phyloP scores from a whole-genome alignment of 768 basidiomycete species.

The Multifurca ochricompacta region DNA sequence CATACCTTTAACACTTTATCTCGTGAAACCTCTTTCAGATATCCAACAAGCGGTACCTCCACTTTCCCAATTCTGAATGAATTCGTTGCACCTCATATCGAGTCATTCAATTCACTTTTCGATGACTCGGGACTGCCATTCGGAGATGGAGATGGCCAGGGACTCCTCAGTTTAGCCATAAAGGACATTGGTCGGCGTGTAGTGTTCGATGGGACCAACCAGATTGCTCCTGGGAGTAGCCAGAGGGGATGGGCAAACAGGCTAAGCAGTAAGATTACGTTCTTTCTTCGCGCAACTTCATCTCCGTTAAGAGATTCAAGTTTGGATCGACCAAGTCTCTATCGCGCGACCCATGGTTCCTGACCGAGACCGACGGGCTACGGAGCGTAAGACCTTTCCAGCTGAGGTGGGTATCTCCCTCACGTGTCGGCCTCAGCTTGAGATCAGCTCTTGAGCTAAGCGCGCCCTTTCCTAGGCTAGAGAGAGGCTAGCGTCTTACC shows the following conservation, averaged over 20 bases:
- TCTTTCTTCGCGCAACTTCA: conserved; percentile 11
- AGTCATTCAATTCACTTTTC: conserved; percentile 94
- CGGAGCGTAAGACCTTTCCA: conserved; percentile 77
- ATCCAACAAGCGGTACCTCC: conserved; percentile 61
- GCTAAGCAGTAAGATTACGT: conserved; percentile 59
- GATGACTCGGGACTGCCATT: conserved; percentile 79
- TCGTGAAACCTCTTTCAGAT: conserved; percentile 70
- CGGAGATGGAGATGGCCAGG: conserved; percentile 70
- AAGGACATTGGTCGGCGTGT: conserved; percentile 86
- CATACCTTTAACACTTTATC: conserved; percentile 73
- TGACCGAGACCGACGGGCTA: conserved; percentile 68
- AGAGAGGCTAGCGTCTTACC: conserved; percentile 88
- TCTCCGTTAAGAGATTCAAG: conserved; percentile 35
- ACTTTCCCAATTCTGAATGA: conserved; percentile 81
- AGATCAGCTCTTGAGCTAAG: background rate
- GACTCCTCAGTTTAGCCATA: conserved; percentile 68
- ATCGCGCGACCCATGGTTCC: conserved; percentile 82
- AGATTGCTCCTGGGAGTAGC: conserved; percentile 44
- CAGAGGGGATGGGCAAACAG: conserved; percentile 69
- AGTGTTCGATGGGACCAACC: conserved; percentile 76
- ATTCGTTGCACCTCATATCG: conserved; percentile 88
- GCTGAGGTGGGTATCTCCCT: conserved; percentile 58
- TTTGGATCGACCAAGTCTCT: conserved; percentile 83
- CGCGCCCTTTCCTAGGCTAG: conserved; percentile 53
- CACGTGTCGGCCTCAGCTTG: background rate